Evolutionary conservation across 163 green algal species (phyloP), one percentile per base, ranked within the genome.

Genomic region (Coccomyxa subellipsoidea): DNA sequence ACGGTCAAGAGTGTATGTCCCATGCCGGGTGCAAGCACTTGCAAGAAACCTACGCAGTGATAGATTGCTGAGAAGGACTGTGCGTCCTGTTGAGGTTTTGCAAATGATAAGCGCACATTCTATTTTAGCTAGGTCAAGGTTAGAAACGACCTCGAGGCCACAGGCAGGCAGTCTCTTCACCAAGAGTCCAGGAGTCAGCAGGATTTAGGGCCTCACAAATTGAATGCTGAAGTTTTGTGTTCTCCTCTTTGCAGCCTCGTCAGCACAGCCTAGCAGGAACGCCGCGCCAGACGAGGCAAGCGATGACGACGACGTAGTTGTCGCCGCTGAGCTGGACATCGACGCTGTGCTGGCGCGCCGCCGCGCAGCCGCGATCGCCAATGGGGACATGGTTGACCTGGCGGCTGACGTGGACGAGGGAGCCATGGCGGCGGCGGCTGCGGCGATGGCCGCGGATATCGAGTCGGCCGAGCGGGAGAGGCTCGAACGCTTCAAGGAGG

Each of bases 271-370:
- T 27, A 59, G 47, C 47, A 59, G 47, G 47, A 59, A 59, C 5
- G 59, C 81, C 35, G 76, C 76, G 27, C 54, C 76, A 83, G 40
- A 54, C 21, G 86, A 85, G 38, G 36, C 53, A 35, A 78, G 84
- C 8, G 29, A 70, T 53, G 82, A 83, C 36, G 83, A 86, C 47
- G 78, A 70, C 10, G 47, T 82, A 15, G n/a, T 80, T 27, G 29
- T 83, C 2, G 36, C 53, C 2, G 59, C 34, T 6, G 83, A 86
- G 54, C 72, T 83, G 78, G 59, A 53, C 37, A 36, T 86, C n/a
- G 83, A 86, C 35, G 35, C 81, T 29, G 69, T 80, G 15, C 32
- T 85, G 34, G 77, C 27, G 82, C 76, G 79, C 1, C 66, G 82
- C 1, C 21, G 31, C 4, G 27, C 8, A 4, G 21, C 12, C 3